Base-by-base conservation (phyloP, 495 filamentous ascomycete species). In the Letharia columbiana region DNA sequence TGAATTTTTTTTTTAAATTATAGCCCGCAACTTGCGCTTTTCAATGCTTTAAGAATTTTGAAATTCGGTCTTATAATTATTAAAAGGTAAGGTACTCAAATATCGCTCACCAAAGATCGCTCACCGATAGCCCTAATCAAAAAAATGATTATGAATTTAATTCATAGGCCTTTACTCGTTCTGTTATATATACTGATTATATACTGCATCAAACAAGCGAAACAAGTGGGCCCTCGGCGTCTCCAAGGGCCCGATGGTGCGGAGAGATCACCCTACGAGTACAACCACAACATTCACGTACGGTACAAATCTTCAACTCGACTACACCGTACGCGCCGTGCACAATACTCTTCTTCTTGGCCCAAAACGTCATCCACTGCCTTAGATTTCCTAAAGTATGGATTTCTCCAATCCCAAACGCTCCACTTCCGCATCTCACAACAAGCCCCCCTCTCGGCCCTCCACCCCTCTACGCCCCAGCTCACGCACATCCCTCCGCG, bases 401-500 rank as follows among this genome's bases (percentile, higher is more conserved):
- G 71, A 73, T 39, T 61, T 47, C 7, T 35, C 49, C 52, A 65
- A 62, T 13, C 39, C 57, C 45, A 69, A 60, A 54, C 65, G 65
- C 31, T 71, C 71, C 28, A 66, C 67, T 31, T 69, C 67, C 28
- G 31, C 47, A 13, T 65, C 67, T n/a, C 71, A 65, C 58, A 71
- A 52, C 44, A 64, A 69, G 23, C 74, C 77, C 13, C 73, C 83
- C 31, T 94, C 92, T 49, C 88, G 93, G 60, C 93, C 95, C 20
- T 95, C 91, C 11, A 98, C 94, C 12, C 94, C 94, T 33, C 84
- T 98, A 41, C 92, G 94, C 58, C 91, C 92, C 35, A 89, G 90
- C 45, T 97, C 94, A 15, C 88, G 94, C 39, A 91, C 90, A 33
- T 96, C 91, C 15, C 81, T 96, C 58, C 89, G 91, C 71, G 88